Conservation (phyloP, 352 stramenopile genomes). For the Pythium insidiosum region DNA sequence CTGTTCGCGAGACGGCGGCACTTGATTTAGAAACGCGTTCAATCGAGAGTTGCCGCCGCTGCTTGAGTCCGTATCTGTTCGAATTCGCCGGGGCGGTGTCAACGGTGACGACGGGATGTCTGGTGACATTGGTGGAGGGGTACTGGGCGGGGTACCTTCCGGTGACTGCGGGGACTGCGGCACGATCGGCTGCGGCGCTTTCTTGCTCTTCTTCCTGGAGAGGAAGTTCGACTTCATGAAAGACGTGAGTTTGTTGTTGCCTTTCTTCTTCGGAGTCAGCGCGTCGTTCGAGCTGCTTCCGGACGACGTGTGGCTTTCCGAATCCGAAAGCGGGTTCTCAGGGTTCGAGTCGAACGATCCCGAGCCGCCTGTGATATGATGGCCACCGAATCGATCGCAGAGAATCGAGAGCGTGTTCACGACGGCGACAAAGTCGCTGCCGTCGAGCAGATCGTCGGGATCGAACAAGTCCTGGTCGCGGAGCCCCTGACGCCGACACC, state of each 20-base stretch:
- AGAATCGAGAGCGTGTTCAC: slow-evolving; percentile 76
- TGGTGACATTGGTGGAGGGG: slow-evolving; percentile 44
- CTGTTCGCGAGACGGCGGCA: slow-evolving; percentile 43
- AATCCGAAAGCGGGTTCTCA: slow-evolving; percentile 60
- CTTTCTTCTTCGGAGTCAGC: slow-evolving; percentile 45
- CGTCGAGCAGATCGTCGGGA: slow-evolving; percentile 68
- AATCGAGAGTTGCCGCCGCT: slow-evolving; percentile 47
- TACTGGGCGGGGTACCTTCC: slow-evolving; percentile 47
- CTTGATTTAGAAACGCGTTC: slow-evolving; percentile 73
- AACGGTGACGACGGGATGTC: slow-evolving; percentile 19
- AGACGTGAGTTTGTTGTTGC: slow-evolving; percentile 66
- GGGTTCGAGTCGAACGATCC: slow-evolving; percentile 42
- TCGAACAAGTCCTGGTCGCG: slow-evolving; percentile 71
- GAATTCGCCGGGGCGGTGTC: slow-evolving; percentile 13
- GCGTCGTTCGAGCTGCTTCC: slow-evolving; percentile 41
- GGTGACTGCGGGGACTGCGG: slow-evolving; percentile 11
- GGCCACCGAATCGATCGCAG: slow-evolving; percentile 70
- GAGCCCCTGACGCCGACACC: slow-evolving; percentile 63
- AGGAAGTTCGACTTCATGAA: slow-evolving; percentile 83
- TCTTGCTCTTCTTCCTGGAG: slow-evolving; percentile 56
- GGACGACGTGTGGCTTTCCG: slow-evolving; percentile 48
- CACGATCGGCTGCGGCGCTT: background rate
- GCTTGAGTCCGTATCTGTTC: slow-evolving; percentile 23
- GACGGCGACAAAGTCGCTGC: slow-evolving; percentile 48
- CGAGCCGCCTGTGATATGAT: slow-evolving; percentile 26